Conservation (phyloP, 73 alveolate genomes). For the Urostyla sp. region DNA sequence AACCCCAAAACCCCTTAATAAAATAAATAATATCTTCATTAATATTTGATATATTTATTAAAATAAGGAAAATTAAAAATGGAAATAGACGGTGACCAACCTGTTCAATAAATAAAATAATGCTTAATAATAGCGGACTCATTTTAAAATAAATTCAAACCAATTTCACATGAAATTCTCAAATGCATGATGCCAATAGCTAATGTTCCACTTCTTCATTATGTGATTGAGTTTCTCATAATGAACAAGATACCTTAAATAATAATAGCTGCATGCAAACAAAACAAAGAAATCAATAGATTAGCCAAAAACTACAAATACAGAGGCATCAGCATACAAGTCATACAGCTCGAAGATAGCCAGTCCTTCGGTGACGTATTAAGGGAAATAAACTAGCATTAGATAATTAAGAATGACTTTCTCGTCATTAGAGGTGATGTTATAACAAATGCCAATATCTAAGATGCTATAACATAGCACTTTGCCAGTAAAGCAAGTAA, state of each 20-base stretch:
- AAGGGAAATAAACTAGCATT: slow-evolving; percentile 48
- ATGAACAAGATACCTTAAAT: slow-evolving; percentile 45
- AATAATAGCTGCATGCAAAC: slow-evolving; percentile 15
- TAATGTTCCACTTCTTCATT: slow-evolving; percentile 50
- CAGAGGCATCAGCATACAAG: slow-evolving; percentile 47
- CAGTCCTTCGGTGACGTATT: slow-evolving; percentile 56
- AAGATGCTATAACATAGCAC: slow-evolving; percentile 45
- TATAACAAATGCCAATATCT: slow-evolving; percentile 36
- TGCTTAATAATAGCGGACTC: slow-evolving; percentile 56
- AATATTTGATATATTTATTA: neutral
- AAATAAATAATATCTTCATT: neutral
- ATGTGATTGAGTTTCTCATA: slow-evolving; percentile 47
- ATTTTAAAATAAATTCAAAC: slow-evolving; percentile 57
- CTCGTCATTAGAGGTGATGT: slow-evolving; percentile 58
- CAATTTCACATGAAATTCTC: slow-evolving; percentile 52
- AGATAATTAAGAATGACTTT: slow-evolving; percentile 48
- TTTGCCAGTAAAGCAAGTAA: slow-evolving; percentile 40
- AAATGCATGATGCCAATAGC: slow-evolving; percentile 40
- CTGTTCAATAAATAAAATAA: no score
- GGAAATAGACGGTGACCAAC: slow-evolving; percentile 36
- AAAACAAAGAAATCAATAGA: slow-evolving; percentile 15
- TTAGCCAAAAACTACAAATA: slow-evolving; percentile 34
- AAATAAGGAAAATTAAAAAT: no score
- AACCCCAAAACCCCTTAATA: neutral
- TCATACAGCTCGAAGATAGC: slow-evolving; percentile 26